A percentile compares a stretch with the other conserved stretches of the same genome.
These are phyloP conservation scores for Chlorella sp. DNA, from an alignment of 139 green algal species.

Conservation along the genomic window DNA sequence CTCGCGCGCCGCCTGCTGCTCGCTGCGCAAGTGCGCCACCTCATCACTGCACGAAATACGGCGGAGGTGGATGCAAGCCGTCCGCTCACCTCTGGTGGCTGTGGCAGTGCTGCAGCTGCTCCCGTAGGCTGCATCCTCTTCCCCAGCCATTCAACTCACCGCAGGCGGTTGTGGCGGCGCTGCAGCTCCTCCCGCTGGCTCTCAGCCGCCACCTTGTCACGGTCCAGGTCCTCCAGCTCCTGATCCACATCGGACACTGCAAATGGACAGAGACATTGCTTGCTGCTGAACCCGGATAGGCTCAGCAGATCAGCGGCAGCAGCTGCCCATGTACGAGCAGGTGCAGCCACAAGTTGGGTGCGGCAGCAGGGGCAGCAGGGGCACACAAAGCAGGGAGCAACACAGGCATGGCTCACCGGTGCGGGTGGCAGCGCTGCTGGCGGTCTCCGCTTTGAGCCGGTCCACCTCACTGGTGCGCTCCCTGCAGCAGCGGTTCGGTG, in stretches of 20 bases:
- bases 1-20: constrained; percentile 43
- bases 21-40: constrained; percentile 13
- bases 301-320: no score
- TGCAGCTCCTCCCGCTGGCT: background rate
- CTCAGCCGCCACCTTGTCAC: constrained; percentile 15
- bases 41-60: background rate
- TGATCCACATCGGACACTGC: constrained; percentile 43
- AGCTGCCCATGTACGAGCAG: no score
- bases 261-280: no score
- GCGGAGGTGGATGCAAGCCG: no score
- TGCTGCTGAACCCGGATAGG: no score
- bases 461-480: constrained; percentile 25
- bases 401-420: background rate
- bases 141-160: background rate
- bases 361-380: no score
- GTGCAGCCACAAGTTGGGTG: background rate
- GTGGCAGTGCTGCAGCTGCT: constrained; percentile 19
- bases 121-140: background rate
- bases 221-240: constrained; percentile 41
- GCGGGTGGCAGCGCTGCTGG: background rate
- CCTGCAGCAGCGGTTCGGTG: background rate
- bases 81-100: background rate
- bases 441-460: background rate
- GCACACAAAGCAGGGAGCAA: background rate
- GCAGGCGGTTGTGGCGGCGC: constrained; percentile 21